Evolutionary conservation across 2,329 filamentous ascomycete species (phyloP).

Genomic region (Ceratocystis diversiconidia): DNA sequence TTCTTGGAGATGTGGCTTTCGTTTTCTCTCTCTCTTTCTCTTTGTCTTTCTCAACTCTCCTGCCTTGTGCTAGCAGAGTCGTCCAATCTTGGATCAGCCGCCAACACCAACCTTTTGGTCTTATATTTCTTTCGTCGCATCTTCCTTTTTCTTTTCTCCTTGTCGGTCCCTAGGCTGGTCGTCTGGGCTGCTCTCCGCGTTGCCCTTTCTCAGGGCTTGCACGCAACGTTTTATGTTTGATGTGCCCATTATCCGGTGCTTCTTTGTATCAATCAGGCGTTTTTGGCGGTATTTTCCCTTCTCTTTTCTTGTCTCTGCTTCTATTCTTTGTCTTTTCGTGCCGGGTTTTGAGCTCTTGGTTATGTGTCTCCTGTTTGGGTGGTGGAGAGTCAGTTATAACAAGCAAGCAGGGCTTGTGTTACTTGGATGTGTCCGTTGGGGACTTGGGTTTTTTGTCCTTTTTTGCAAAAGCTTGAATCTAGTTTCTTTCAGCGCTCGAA

Average conservation of each 20-base stretch:
- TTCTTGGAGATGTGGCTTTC: not conserved
- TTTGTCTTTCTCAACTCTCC: conserved; percentile 1
- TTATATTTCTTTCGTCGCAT: not conserved
- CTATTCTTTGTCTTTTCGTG: not conserved
- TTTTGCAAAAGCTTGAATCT: not conserved
- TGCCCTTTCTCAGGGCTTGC: not conserved
- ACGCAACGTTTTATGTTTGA: not conserved
- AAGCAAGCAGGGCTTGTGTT: not conserved
- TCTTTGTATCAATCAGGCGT: conserved; percentile 5
- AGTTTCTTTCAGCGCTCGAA: not conserved
- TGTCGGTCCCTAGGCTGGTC: not conserved
- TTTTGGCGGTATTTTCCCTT: not conserved
- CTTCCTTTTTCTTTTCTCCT: not conserved
- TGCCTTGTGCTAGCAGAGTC: not conserved
- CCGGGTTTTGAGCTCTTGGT: not conserved
- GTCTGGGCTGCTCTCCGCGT: not conserved
- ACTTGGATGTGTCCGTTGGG: not conserved
- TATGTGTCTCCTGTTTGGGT: not conserved
- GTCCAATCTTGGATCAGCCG: not conserved
- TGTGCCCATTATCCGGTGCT: not conserved
- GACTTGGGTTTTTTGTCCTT: not conserved
- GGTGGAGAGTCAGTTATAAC: not conserved
- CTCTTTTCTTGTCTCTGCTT: not conserved
- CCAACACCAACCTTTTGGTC: not conserved
- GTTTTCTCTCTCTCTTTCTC: not conserved